These are phyloP conservation scores for Cercospora citrullina DNA, from an alignment of 2,329 filamentous ascomycete species.

Conservation along the genomic window DNA sequence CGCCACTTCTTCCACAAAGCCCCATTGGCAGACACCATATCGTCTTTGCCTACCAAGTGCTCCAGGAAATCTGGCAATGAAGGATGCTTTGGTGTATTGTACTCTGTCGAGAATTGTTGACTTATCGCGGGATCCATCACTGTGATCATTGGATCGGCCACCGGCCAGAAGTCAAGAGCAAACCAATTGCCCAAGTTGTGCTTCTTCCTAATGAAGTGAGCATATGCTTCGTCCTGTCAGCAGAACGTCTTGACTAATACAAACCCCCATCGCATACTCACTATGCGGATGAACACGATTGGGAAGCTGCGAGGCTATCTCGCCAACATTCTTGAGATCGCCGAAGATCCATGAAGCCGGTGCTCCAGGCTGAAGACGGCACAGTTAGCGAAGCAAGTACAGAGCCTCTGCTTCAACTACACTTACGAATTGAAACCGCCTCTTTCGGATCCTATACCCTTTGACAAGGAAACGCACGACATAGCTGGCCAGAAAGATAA, in stretches of 20 bases:
- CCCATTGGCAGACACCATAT: slow-evolving; percentile 40
- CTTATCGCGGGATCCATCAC: slow-evolving; percentile 26
- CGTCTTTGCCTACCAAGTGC: slow-evolving; percentile 26
- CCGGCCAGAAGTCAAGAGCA: slow-evolving; percentile 30
- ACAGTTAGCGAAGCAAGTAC: background rate
- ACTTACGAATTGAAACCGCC: slow-evolving; percentile 6
- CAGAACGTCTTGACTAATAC: background rate
- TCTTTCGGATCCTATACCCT: slow-evolving; percentile 12
- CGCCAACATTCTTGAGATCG: slow-evolving; percentile 23
- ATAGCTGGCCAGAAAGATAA: slow-evolving; percentile 4
- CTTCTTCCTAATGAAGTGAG: slow-evolving; percentile 22
- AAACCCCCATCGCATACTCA: background rate
- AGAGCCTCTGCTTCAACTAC: background rate
- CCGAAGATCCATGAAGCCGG: slow-evolving; percentile 29
- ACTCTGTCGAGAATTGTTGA: slow-evolving; percentile 25
- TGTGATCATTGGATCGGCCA: slow-evolving; percentile 24
- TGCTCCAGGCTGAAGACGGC: slow-evolving; percentile 21
- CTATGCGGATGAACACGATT: slow-evolving; percentile 18
- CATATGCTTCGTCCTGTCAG: slow-evolving; percentile 16
- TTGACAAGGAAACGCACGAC: slow-evolving; percentile 3
- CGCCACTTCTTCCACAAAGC: slow-evolving; percentile 48
- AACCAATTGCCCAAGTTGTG: slow-evolving; percentile 27
- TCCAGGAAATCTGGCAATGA: slow-evolving; percentile 20
- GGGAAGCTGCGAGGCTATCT: slow-evolving; percentile 14
- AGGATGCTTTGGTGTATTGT: slow-evolving; percentile 20